Evolutionary conservation across 495 filamentous ascomycete species (phyloP), one percentile per base, ranked within the genome.

Genomic region (Podospora fimiseda): DNA sequence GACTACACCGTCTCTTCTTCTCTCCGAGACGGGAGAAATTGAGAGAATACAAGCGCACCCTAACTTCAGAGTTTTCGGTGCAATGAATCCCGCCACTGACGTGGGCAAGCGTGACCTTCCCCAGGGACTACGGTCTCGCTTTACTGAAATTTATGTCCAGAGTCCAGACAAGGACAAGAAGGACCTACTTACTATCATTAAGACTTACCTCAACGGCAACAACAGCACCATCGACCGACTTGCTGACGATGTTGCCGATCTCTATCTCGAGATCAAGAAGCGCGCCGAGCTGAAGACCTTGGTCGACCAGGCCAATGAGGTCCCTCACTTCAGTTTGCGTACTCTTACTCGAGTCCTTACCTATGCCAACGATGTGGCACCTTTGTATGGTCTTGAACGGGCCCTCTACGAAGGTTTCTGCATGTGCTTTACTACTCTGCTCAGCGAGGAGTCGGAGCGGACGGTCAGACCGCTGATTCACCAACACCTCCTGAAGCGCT

Each of bases 41-140:
- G 89, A 96, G 64, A 80, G 90, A 40, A 83, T 97, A 8, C 81
- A 84, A 48, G 91, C 90, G 1, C 93, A 99, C 65, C 86, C 88
- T 2, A 81, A 96, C 59, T 99, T 99, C 66, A 84, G 94, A 27
- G 86, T 99, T 20, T 97, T 99, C 68, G 94, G 88, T 20, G 93
- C 93, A 41, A 99, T 99, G 94, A 99, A 99, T 62, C 94, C 94
- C 41, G 92, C 94, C 9, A 97, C 92, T 11, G 94, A 99, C 75
- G 81, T 95, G 51, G 94, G 94, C 27, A 99, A 97, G 72, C 82
- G 89, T 51, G 93, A 97, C 65, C 75, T 99, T 2, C 91, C 90
- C 0, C 80, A 85, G 47, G 89, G 93, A 3, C 30, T 65, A 51
- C 52, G 60, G 40, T 68, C 61, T 6, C 79, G 90, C 16, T 99